phyloP scores from a whole-genome alignment of 345 rosid genomes.

The Camelina laxa region DNA sequence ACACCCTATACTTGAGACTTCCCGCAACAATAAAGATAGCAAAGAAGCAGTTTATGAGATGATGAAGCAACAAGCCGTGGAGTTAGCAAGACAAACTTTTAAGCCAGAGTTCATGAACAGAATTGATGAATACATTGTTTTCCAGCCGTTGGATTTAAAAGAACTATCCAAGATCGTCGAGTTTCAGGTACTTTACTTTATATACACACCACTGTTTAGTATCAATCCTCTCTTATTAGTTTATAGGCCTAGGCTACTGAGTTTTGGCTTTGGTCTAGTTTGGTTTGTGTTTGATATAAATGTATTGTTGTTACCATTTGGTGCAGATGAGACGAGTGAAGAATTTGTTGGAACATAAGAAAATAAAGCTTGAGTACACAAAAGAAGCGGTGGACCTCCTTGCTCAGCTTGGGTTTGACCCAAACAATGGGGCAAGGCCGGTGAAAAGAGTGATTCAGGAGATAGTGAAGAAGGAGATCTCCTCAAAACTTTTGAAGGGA shows the following conservation, averaged over 20 bases:
- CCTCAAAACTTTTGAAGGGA: slow-evolving; percentile 67
- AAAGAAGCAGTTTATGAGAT: slow-evolving; percentile 76
- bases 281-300: not conserved
- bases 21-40: slow-evolving; percentile 58
- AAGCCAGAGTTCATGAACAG: slow-evolving; percentile 90
- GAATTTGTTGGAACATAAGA: slow-evolving; percentile 66
- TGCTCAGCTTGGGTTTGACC: slow-evolving; percentile 74
- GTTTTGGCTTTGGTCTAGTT: not conserved
- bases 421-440: slow-evolving; percentile 79
- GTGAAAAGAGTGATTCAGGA: slow-evolving; percentile 81
- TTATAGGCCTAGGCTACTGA: not conserved
- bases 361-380: slow-evolving; percentile 66
- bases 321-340: slow-evolving; percentile 63
- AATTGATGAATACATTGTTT: slow-evolving; percentile 87
- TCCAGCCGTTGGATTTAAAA: slow-evolving; percentile 74
- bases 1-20: slow-evolving; percentile 78
- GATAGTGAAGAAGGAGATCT: slow-evolving; percentile 74
- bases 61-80: slow-evolving; percentile 81
- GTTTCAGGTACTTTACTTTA: slow-evolving; percentile 60
- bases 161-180: slow-evolving; percentile 78
- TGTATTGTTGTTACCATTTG: not conserved
- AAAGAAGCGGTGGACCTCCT: slow-evolving; percentile 60
- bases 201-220: not conserved
- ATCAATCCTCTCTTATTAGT: no score
- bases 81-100: slow-evolving; percentile 83